A percentile compares a stretch with the other conserved stretches of the same genome.
Conservation (phyloP, 2,329 filamentous ascomycete species). For the Lasiodiplodia sp. region DNA sequence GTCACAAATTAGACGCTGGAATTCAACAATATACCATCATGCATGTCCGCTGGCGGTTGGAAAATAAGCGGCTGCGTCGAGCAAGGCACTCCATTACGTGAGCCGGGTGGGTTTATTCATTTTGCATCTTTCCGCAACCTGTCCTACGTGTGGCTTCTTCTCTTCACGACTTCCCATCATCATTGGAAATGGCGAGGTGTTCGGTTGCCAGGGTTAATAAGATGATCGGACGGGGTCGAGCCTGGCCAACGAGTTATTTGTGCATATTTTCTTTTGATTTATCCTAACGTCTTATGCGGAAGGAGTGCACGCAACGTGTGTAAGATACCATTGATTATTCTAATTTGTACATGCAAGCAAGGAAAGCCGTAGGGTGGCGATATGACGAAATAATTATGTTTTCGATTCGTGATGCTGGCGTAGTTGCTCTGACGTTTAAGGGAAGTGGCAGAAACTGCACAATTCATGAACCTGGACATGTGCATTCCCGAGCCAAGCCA, state of each 20-base stretch:
- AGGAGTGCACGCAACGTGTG: neutral
- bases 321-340: slow-evolving; percentile 17
- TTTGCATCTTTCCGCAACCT: slow-evolving; percentile 1
- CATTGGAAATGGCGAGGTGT: neutral
- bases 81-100: neutral
- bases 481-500: too few species aligned
- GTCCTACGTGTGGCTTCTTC: neutral
- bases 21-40: neutral
- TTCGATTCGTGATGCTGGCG: too few species aligned
- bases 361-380: neutral
- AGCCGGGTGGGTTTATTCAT: neutral
- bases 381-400: too few species aligned
- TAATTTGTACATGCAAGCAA: slow-evolving; percentile 2
- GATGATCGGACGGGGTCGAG: neutral
- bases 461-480: too few species aligned
- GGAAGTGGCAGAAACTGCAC: too few species aligned
- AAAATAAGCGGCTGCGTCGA: neutral
- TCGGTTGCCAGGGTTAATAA: neutral
- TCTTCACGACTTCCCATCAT: neutral
- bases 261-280: neutral
- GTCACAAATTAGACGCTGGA: slow-evolving; percentile 6
- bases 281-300: neutral
- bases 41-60: neutral
- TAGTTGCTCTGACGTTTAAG: too few species aligned
- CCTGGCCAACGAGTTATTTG: neutral